Conservation (phyloP, 345 rosid genomes). For the Populus euphratica region DNA sequence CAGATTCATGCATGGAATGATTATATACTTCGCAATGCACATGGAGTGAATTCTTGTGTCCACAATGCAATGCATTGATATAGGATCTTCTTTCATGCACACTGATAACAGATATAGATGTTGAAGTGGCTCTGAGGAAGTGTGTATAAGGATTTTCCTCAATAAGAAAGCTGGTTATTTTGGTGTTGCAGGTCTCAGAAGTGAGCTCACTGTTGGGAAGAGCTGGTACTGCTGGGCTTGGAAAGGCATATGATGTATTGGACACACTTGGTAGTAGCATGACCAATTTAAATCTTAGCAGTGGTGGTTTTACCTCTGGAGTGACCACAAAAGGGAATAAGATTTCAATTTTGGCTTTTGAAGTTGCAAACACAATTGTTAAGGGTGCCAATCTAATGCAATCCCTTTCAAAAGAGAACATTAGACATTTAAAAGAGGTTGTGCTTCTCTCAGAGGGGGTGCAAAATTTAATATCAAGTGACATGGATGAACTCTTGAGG, state of each 20-base stretch:
- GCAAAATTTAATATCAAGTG: conserved; percentile 74
- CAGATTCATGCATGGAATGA: neutral
- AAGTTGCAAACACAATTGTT: conserved; percentile 91
- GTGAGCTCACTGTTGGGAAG: conserved; percentile 76
- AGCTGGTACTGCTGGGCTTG: conserved; percentile 84
- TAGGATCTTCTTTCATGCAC: neutral
- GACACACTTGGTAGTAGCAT: conserved; percentile 95
- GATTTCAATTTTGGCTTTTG: conserved; percentile 81
- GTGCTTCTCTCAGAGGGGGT: conserved; percentile 92
- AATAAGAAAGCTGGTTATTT: conserved; percentile 3
- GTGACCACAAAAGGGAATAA: conserved; percentile 71
- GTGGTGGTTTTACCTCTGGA: conserved; percentile 76
- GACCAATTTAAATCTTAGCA: conserved; percentile 61
- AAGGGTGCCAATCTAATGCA: conserved; percentile 93
- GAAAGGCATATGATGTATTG: conserved; percentile 86
- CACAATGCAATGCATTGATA: neutral
- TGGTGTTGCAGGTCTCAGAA: conserved; percentile 71
- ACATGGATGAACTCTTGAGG: conserved; percentile 69
- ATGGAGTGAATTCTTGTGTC: neutral
- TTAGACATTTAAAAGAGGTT: conserved; percentile 66
- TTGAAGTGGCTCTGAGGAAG: neutral
- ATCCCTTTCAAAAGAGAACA: conserved; percentile 69
- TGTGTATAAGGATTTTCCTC: neutral
- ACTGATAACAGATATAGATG: neutral
- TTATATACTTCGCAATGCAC: neutral